Base-by-base conservation (phyloP, 2,329 filamentous ascomycete species). In the Aspergillus calidoustus region DNA sequence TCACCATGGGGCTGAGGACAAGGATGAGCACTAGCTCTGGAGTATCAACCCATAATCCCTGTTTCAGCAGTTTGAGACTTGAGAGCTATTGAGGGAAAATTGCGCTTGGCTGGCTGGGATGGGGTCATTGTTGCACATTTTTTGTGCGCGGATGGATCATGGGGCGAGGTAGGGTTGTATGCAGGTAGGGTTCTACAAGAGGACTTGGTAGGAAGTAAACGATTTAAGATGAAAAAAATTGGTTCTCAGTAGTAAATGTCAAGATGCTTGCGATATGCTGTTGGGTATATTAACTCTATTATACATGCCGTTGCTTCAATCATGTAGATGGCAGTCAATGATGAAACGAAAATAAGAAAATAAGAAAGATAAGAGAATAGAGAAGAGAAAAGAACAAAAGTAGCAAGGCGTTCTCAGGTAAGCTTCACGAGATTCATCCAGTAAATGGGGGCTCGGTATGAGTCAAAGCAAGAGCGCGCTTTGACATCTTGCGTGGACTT, bases 231-330 rank as follows among this genome's bases (percentile, higher is more conserved):
- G n/a, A 17, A n/a, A 50, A 54, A 41, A 53, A 60, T 43, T 60
- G 23, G 60, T 63, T 60, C 58, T 54, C 46, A 60, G 31, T 52
- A 46, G 38, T 53, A 54, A 47, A 43, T 41, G 59, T 60, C 61
- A 62, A 60, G 63, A 63, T 58, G 59, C 59, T 62, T 41, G 54
- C 58, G 64, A 59, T 58, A 69, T 70, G 72, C 66, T 68, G 69
- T 68, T 71, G 73, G 73, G 73, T 76, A 76, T 76, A 75, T 74
- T 74, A 74, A 71, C 70, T 76, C 73, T 76, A 76, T 74, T 69
- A 64, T 74, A 76, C 72, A 76, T 69, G 68, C 72, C 68, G 70
- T 65, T 68, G 69, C 70, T 72, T 72, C 66, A 67, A 69, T 67
- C 57, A 67, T 49, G 49, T 30, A 47, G 57, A 60, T 62, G 60